Base-by-base conservation (phyloP, 345 rosid genomes). In the Citrus sp. region DNA sequence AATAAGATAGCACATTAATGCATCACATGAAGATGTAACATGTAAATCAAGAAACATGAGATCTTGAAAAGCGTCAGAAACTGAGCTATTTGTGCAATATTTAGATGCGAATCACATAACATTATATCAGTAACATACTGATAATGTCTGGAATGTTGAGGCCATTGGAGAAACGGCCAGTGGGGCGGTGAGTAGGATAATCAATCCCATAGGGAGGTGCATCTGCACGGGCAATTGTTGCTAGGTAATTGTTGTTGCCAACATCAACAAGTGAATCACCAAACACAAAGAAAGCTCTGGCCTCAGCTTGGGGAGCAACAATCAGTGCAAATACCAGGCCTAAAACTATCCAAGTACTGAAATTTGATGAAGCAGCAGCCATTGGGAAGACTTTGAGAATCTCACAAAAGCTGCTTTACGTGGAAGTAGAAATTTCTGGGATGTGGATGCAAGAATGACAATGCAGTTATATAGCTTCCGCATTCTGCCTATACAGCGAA, bases 131-230 rank as follows among this genome's bases (percentile, higher is more conserved):
- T 78, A 75, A 19, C 75, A 14, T 74, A 90, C 93, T 90, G 81
- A 93, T 87, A 38, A 90, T 70, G 71, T 90, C 97, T 22, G 94
- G 95, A 38, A 91, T 89, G 89, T 88, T 88, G 62, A 89, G 76
- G 75, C 97, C 94, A 74, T 90, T 91, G 16, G 93, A 93, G 87
- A 93, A 93, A 59, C 94, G 92, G 63, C 95, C 95, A 0, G 95
- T 90, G 38, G 94, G 83, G 8, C 63, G 77, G 74, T 79, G 87
- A 4, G 91, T 87, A 0, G 97, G 97, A 79, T 82, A 83, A 79
- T 93, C 94, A 34, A 92, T 86, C 12, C 97, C 97, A 27, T 91
- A 91, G 2, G 93, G 95, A 0, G 91, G 91, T 5, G 91, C 77
- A 74, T 92, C 93, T 0, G 93, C 95, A 12, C 97, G 88, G 37